Conservation (phyloP, 1,139 yeast genomes). For the Pichia sp. region DNA sequence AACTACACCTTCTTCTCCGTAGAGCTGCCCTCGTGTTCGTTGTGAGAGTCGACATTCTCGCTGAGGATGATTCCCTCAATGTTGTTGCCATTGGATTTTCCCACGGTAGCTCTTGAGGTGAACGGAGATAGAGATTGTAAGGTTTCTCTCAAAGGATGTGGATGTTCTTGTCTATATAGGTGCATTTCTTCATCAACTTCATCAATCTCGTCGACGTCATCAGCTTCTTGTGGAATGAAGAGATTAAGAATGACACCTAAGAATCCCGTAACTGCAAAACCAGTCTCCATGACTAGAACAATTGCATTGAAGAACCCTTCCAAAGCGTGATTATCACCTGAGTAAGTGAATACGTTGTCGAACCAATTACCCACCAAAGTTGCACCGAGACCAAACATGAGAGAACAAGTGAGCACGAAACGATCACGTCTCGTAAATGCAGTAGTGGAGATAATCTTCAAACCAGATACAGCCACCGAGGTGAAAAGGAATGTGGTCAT, state of each 20-base stretch:
- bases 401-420: constrained; percentile 68
- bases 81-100: not conserved
- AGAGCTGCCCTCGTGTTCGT: constrained; percentile 15
- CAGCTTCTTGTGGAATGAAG: constrained; percentile 62
- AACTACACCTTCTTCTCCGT: constrained; percentile 18
- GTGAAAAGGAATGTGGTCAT: constrained; percentile 88
- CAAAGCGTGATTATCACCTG: constrained; percentile 56
- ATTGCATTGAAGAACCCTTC: constrained; percentile 76
- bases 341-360: constrained; percentile 63
- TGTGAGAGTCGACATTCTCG: constrained; percentile 9
- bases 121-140: constrained; percentile 12
- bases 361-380: constrained; percentile 76
- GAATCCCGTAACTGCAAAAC: constrained; percentile 79
- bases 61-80: constrained; percentile 14
- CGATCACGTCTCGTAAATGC: constrained; percentile 85
- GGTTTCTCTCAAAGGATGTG: constrained; percentile 15
- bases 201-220: constrained; percentile 42
- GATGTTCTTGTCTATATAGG: constrained; percentile 12
- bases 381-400: constrained; percentile 75
- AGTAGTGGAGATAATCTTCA: constrained; percentile 66
- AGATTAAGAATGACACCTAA: constrained; percentile 68
- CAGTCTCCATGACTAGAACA: constrained; percentile 76
- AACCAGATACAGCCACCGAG: constrained; percentile 84
- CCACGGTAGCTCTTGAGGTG: constrained; percentile 7
- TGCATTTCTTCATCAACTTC: constrained; percentile 23